These are phyloP conservation scores for Warburgia ugandensis DNA, from an alignment of 164 flowering plant genomes.

Conservation along the genomic window DNA sequence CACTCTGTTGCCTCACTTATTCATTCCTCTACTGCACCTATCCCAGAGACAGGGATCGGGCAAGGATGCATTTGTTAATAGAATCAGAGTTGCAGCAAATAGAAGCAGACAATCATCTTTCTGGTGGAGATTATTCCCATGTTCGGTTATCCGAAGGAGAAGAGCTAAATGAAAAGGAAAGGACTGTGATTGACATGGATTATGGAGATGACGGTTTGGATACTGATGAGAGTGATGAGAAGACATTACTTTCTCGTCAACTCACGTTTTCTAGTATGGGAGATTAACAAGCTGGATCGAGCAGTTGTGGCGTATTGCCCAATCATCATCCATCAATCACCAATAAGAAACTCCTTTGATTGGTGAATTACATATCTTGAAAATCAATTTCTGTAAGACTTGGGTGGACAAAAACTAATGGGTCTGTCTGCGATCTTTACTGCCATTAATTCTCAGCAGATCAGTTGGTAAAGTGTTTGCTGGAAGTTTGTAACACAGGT, in stretches of 20 bases:
- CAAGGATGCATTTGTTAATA: conserved; percentile 57
- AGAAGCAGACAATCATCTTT: conserved; percentile 25
- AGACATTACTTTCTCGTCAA: conserved; percentile 33
- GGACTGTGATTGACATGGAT: conserved; percentile 34
- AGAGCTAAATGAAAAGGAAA: conserved; percentile 20
- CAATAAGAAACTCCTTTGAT: not conserved
- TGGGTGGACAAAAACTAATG: not conserved
- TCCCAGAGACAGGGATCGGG: conserved; percentile 78
- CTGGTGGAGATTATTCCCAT: conserved; percentile 16
- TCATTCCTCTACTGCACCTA: conserved; percentile 76
- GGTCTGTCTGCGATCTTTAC: not conserved
- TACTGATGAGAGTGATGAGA: conserved; percentile 40
- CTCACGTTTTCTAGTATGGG: conserved; percentile 36
- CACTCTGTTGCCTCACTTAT: conserved; percentile 70
- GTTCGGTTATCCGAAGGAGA: conserved; percentile 18
- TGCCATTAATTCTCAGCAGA: not conserved
- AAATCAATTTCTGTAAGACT: not conserved
- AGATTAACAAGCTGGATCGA: conserved; percentile 5
- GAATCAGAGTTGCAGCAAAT: conserved; percentile 68
- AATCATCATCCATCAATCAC: not conserved
- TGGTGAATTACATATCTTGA: not conserved
- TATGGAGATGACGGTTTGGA: conserved; percentile 36
- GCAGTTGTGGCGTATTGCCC: not conserved
- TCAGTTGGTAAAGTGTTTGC: not conserved
- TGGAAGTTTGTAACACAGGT: not conserved